A percentile compares a stretch with the other conserved stretches of the same genome.
Evolutionary conservation across 768 basidiomycete species (phyloP).

Genomic region (Daedaleopsis nitida): DNA sequence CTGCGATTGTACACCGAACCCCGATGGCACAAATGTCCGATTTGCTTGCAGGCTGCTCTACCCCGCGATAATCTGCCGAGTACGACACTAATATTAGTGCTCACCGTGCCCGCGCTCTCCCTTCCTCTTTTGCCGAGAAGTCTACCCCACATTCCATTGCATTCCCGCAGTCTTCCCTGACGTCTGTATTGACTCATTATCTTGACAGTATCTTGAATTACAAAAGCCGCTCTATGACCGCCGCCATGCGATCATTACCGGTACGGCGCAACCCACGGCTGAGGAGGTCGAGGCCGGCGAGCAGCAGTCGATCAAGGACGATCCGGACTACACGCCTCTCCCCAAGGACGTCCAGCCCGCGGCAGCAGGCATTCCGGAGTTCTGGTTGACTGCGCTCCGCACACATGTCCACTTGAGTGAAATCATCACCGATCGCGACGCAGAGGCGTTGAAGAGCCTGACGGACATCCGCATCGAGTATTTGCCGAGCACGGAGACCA

Average conservation of each 20-base stretch:
- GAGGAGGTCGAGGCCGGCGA: conserved; percentile 87
- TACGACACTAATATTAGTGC: neutral
- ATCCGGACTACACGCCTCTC: conserved; percentile 67
- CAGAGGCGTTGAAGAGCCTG: conserved; percentile 79
- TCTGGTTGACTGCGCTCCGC: conserved; percentile 96
- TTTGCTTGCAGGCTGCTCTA: neutral
- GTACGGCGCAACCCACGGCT: conserved; percentile 65
- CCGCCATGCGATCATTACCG: conserved; percentile 81
- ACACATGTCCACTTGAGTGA: conserved; percentile 88
- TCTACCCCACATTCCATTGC: neutral
- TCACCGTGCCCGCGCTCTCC: no score
- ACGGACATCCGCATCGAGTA: conserved; percentile 82
- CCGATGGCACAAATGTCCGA: neutral
- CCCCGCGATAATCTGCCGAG: neutral
- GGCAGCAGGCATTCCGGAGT: conserved; percentile 77
- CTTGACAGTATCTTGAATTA: conserved; percentile 67
- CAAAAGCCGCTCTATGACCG: conserved; percentile 86
- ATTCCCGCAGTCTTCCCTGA: neutral
- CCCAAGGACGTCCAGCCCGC: conserved; percentile 27
- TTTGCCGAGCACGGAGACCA: conserved; percentile 59
- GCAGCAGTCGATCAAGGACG: conserved; percentile 70
- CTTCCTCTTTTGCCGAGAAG: no score
- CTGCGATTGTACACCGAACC: no score
- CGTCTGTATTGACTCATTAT: conserved; percentile 13
- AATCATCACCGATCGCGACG: conserved; percentile 93